Base-by-base conservation (phyloP, 192 early-diverging fungal genomes). In the Chytriomyces confervae region DNA sequence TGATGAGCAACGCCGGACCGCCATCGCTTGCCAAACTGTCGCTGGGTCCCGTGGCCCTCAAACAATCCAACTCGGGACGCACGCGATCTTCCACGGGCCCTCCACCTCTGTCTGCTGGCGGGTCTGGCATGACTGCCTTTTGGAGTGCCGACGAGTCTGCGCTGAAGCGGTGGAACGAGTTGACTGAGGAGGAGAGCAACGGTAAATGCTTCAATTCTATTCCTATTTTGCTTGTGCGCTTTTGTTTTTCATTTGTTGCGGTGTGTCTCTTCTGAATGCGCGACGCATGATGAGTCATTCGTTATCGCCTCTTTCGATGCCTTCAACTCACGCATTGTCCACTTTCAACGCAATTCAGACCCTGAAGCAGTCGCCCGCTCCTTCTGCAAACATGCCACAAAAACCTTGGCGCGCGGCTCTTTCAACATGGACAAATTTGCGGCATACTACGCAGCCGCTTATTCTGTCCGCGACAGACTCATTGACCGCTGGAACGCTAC, bases 401-500 rank as follows among this genome's bases (percentile, higher is more conserved):
- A 95, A 44, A 99, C 96, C 5, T 85, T 99, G 77, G 92, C 96
- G 77, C 91, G 95, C 78, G 93, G 91, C 75, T 89, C 92, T 1
- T 92, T 88, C 81, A 96, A 95, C 84, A 92, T 98, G 87, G 96
- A 99, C 79, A 92, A 95, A 68, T 93, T 95, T 77, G 90, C 92
- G 64, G 93, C 94, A 36, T 99, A 99, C 85, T 93, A 96, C 79
- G 94, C 96, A 44, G 91, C 94, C 23, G 96, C 97, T 57, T 91
- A 95, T 62, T 92, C 91, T 66, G 92, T 95, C 76, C 96, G 96
- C 72, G 97, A 99, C 83, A 92, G 90, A 36, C 90, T 99, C 72
- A 89, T 98, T 75, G 92, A 97, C 77, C 84, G 89, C 50, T 99
- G 97, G 97, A 98, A 99, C 84, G 81, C 88, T 64, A 98, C 97